Conservation (phyloP, 1,284 basidiomycete genomes). For the Sanguinoderma infundibulare region DNA sequence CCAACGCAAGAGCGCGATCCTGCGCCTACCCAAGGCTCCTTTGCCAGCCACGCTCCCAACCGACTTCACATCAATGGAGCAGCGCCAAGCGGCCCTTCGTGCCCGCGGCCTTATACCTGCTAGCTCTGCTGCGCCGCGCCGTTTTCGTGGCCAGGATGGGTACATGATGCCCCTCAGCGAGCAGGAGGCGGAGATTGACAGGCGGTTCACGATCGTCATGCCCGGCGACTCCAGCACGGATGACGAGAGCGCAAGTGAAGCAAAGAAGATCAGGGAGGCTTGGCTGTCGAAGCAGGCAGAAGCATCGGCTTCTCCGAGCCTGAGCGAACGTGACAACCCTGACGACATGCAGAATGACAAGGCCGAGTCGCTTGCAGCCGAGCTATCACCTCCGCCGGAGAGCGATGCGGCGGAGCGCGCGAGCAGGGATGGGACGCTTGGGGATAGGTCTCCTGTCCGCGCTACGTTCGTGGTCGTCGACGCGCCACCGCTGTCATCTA, state of each 20-base stretch:
- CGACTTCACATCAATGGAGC: constrained; percentile 31
- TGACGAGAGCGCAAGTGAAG: constrained; percentile 28
- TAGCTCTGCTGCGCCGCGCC: background rate
- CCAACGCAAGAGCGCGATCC: constrained; percentile 11
- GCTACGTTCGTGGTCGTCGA: constrained; percentile 19
- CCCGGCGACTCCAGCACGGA: constrained; percentile 12
- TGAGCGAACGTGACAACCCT: background rate
- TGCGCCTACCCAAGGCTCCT: constrained; percentile 26
- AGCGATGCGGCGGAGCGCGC: constrained; percentile 16
- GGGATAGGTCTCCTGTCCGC: constrained; percentile 12
- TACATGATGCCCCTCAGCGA: constrained; percentile 34
- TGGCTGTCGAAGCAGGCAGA: constrained; percentile 34
- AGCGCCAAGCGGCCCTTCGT: constrained; percentile 37
- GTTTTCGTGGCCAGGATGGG: constrained; percentile 26
- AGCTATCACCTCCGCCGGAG: background rate
- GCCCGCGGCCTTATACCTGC: constrained; percentile 35
- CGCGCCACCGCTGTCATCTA: constrained; percentile 9
- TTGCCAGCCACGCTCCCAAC: constrained; percentile 27
- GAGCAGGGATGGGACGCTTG: constrained; percentile 13
- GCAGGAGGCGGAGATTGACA: constrained; percentile 37
- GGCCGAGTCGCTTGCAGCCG: background rate
- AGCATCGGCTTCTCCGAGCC: background rate
- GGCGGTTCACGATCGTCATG: constrained; percentile 30
- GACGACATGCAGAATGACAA: background rate
- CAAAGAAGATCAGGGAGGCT: constrained; percentile 34